Conservation (phyloP, 1,139 yeast genomes). For the Zygoascus sp. region DNA sequence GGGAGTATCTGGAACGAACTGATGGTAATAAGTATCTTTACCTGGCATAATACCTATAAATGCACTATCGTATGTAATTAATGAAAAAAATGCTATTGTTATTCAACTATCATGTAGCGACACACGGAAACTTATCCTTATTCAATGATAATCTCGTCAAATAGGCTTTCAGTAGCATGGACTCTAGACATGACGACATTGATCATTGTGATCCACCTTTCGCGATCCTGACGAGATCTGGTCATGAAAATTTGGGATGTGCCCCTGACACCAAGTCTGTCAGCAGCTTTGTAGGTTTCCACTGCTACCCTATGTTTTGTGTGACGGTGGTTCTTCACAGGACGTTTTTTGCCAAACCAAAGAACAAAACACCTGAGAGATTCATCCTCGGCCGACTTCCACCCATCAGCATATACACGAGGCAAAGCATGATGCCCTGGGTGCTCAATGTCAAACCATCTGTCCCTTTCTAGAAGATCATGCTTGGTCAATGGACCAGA, state of each 20-base stretch:
- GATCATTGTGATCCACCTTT: conserved; percentile 70
- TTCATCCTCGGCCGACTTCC: conserved; percentile 78
- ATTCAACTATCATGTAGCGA: neutral
- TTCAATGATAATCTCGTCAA: conserved; percentile 24
- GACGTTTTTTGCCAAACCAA: conserved; percentile 71
- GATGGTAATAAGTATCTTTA: conserved; percentile 77
- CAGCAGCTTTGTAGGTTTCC: conserved; percentile 24
- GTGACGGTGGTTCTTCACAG: conserved; percentile 19
- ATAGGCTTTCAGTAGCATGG: conserved; percentile 29
- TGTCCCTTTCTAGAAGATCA: conserved; percentile 51
- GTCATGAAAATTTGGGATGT: conserved; percentile 71
- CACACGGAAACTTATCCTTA: neutral
- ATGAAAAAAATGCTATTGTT: conserved; percentile 1
- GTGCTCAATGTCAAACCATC: conserved; percentile 42
- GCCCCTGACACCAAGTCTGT: conserved; percentile 65
- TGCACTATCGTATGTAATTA: neutral
- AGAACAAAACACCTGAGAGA: conserved; percentile 67
- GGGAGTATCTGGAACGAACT: conserved; percentile 75
- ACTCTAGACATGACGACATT: conserved; percentile 58
- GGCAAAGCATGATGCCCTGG: conserved; percentile 63
- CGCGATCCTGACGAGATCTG: conserved; percentile 76
- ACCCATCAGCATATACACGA: conserved; percentile 72
- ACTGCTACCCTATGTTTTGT: conserved; percentile 17
- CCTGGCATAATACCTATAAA: conserved; percentile 46
- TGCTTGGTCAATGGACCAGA: conserved; percentile 60